Evolutionary conservation across 768 basidiomycete species (phyloP).

Genomic region (Termitomyces sp.): DNA sequence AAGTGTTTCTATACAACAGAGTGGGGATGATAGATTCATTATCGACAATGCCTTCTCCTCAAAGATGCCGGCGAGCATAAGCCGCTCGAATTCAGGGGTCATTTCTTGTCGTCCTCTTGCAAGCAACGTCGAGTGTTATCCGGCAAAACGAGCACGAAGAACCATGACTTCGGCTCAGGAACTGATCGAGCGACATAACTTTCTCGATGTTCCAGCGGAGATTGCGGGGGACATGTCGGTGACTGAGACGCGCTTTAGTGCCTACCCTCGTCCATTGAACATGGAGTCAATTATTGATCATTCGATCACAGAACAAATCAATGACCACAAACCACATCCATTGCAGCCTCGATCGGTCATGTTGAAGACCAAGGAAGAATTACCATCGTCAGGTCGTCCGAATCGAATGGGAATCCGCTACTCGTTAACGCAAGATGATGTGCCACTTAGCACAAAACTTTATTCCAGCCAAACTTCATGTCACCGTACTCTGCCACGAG

Average conservation of each 20-base stretch:
- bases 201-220: no score
- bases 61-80: background rate
- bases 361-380: background rate
- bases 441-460: background rate
- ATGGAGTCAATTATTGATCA: background rate
- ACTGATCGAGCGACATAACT: background rate
- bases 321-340: background rate
- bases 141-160: background rate
- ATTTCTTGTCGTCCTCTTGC: background rate
- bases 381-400: background rate
- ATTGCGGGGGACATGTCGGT: background rate
- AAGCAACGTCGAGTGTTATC: background rate
- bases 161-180: background rate
- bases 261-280: background rate
- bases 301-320: background rate
- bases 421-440: background rate
- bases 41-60: background rate
- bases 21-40: background rate
- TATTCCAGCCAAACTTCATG: background rate
- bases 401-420: background rate
- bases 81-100: background rate
- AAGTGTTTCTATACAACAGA: background rate
- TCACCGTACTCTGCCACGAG: no score
- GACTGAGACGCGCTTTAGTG: background rate
- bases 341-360: background rate